Base-by-base conservation (phyloP, 1,139 yeast genomes). In the Taphrina betulina region DNA sequence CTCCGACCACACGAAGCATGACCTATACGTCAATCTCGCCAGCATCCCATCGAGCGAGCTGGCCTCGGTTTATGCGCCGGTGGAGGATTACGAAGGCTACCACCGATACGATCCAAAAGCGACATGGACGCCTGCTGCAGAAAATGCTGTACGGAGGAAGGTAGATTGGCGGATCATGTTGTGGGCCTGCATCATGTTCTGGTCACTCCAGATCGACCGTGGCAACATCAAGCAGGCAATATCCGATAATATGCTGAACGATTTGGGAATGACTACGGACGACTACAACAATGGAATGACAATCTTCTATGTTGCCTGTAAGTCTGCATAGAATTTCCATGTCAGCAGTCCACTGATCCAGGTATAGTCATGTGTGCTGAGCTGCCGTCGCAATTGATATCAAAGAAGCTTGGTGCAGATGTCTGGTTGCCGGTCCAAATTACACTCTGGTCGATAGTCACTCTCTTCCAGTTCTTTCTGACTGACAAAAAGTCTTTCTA, bases 351-450 rank as follows among this genome's bases (percentile, higher is more conserved):
- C n/a, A n/a, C n/a, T n/a, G n/a, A n/a, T n/a, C n/a, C n/a, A n/a
- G n/a, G n/a, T n/a, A n/a, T n/a, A 23, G 79, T 79, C 61, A 65
- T 78, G 60, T 60, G 67, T n/a, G 77, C 81, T 0, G 82, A 79
- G 61, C 67, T 79, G 4, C 83, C 83, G 0, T 77, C 81, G 0
- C 81, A 78, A 63, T 67, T 79, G 60, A 65, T 79, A 48, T 75
- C 80, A 37, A 78, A 78, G 61, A 70, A 69, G 44, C 57, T 79
- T 41, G 83, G 83, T 1, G 79, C 81, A 3, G 81, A 79, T 62
- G 66, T 73, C 44, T 78, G 80, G 75, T 72, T 79, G 41, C 83
- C 83, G 0, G 63, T 71, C 23, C 81, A 78, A 62, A 74, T 79
- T 68, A 64, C 69, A 2, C 60, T 70, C 1, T 80, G 83, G 82